Conservation (phyloP, 495 filamentous ascomycete genomes). For the Trichoderma orchidacearum region DNA sequence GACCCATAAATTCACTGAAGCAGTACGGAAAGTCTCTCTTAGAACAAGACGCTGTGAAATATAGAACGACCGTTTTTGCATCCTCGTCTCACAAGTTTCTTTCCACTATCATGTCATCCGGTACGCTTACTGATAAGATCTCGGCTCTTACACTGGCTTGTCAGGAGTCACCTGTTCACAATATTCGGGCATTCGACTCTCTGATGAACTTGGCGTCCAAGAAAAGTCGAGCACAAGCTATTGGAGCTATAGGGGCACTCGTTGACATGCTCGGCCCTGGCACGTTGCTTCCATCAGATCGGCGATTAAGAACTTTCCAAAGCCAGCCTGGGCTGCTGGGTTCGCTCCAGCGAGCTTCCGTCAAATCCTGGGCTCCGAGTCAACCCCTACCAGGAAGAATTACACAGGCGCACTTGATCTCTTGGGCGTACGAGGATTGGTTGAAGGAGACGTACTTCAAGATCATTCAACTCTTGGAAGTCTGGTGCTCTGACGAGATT, state of each 20-base stretch:
- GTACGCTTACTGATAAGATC: conserved; percentile 92
- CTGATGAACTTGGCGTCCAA: conserved; percentile 71
- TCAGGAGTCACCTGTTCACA: conserved; percentile 92
- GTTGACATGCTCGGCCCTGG: conserved; percentile 91
- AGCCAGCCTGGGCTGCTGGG: conserved; percentile 63
- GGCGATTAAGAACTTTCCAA: conserved; percentile 67
- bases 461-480: conserved; percentile 74
- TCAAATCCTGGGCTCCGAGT: conserved; percentile 47
- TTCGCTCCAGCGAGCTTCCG: conserved; percentile 42
- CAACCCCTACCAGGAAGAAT: conserved; percentile 56
- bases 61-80: conserved; percentile 36
- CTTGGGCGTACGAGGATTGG: conserved; percentile 92
- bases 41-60: conserved; percentile 52
- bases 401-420: conserved; percentile 60
- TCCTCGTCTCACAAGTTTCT: conserved; percentile 88
- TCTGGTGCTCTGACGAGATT: conserved; percentile 87
- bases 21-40: conserved; percentile 60
- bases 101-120: conserved; percentile 89
- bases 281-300: conserved; percentile 64
- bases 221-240: conserved; percentile 80
- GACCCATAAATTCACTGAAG: conserved; percentile 59
- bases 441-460: conserved; percentile 86
- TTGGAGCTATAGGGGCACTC: conserved; percentile 79
- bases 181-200: conserved; percentile 72
- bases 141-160: conserved; percentile 86